Evolutionary conservation across 192 early-diverging fungal genomes (phyloP).

Genomic region (Chytriomyces sp.): DNA sequence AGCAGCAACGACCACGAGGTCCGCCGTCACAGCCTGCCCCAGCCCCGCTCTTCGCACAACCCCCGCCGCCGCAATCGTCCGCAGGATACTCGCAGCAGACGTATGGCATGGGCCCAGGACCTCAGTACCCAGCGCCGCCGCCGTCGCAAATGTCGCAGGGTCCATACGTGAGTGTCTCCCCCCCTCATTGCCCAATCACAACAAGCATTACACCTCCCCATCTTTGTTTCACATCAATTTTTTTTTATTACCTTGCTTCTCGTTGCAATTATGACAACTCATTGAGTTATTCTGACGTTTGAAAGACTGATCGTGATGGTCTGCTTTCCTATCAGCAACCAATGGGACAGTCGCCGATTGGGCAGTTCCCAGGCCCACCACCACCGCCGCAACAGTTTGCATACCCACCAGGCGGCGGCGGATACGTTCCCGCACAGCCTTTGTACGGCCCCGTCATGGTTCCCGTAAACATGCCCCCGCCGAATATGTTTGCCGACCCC

Average conservation of each 20-base stretch:
- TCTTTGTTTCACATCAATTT: neutral
- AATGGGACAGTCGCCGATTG: neutral
- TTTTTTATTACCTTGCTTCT: neutral
- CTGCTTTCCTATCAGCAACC: conserved; percentile 15
- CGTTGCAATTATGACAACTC: neutral
- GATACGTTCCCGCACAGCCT: conserved; percentile 1
- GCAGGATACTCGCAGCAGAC: neutral
- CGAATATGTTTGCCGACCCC: conserved; percentile 14
- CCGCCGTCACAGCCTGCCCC: neutral
- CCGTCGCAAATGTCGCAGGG: neutral
- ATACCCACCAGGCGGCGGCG: conserved; percentile 9
- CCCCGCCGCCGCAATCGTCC: no score
- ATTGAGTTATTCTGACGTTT: neutral
- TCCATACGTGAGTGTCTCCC: conserved; percentile 15
- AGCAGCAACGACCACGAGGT: no score
- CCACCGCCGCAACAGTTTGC: conserved; percentile 1
- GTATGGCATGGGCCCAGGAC: neutral
- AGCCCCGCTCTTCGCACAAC: neutral
- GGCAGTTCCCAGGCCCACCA: neutral
- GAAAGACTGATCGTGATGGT: conserved; percentile 13
- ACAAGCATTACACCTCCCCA: neutral
- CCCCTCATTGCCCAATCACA: neutral
- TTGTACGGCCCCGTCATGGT: conserved; percentile 26
- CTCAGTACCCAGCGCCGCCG: neutral
- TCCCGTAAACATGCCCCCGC: conserved; percentile 17